These are phyloP conservation scores for Pseudogymnoascus verrucosus DNA, from an alignment of 2,329 filamentous ascomycete species.

Conservation along the genomic window DNA sequence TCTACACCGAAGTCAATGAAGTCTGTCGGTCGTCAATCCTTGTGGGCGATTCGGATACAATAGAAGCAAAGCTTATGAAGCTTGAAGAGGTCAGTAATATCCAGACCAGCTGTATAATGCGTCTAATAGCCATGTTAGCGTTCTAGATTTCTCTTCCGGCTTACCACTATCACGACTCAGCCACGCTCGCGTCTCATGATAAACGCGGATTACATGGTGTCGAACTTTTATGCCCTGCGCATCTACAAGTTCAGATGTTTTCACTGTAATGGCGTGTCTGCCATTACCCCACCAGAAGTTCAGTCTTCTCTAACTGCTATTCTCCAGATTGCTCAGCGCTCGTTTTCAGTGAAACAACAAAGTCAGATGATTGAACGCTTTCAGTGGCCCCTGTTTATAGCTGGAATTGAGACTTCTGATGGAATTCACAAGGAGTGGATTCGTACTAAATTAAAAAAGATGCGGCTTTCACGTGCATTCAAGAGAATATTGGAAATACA, in stretches of 20 bases:
- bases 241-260: background rate
- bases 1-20: no score
- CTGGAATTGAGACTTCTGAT: slow-evolving; percentile 15
- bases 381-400: slow-evolving; percentile 17
- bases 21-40: no score
- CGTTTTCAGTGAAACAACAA: background rate
- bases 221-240: background rate
- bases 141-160: no score
- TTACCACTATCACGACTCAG: background rate
- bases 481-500: no score
- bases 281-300: background rate
- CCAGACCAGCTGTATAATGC: no score
- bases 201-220: background rate
- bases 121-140: background rate
- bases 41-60: no score
- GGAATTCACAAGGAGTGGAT: slow-evolving; percentile 17
- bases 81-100: background rate
- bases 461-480: no score
- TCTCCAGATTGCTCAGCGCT: background rate
- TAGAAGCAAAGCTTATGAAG: no score
- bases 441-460: background rate
- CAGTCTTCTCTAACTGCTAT: background rate
- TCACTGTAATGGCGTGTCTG: background rate
- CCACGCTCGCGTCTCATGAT: background rate
- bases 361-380: background rate